Conservation (phyloP, 176 grass and related monocot species). For the Ensete glaucum region DNA sequence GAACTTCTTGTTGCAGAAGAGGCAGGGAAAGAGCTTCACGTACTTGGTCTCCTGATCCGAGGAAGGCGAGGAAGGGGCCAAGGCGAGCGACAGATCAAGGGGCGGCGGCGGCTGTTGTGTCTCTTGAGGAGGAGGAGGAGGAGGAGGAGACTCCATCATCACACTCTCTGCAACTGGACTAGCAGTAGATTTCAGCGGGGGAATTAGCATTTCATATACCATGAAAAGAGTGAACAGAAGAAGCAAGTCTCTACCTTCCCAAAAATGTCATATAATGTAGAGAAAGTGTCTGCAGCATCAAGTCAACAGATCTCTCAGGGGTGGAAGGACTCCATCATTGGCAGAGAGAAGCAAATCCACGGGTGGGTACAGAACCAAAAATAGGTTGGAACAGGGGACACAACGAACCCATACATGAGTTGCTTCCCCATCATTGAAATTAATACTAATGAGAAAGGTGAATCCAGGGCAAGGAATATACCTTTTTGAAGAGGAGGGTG, state of each 20-base stretch:
- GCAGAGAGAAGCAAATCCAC: not conserved
- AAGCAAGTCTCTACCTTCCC: not conserved
- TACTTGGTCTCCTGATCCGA: slow-evolving; percentile 14
- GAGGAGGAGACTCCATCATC: slow-evolving; percentile 19
- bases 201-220: not conserved
- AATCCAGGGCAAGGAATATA: not conserved
- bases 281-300: not conserved
- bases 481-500: not conserved
- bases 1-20: slow-evolving; percentile 98
- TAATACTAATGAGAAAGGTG: not conserved
- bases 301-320: not conserved
- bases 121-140: not conserved
- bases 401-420: not conserved
- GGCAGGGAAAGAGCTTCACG: slow-evolving; percentile 80
- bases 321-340: not conserved
- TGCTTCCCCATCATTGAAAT: not conserved
- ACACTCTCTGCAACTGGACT: not conserved
- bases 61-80: not conserved
- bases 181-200: not conserved
- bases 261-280: not conserved
- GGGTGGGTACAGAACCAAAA: not conserved
- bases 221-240: not conserved
- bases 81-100: slow-evolving; percentile 38
- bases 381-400: not conserved
- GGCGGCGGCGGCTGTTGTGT: not conserved